These are phyloP conservation scores for Fusarium sacchari DNA, from an alignment of 2,329 filamentous ascomycete genomes.

Conservation along the genomic window DNA sequence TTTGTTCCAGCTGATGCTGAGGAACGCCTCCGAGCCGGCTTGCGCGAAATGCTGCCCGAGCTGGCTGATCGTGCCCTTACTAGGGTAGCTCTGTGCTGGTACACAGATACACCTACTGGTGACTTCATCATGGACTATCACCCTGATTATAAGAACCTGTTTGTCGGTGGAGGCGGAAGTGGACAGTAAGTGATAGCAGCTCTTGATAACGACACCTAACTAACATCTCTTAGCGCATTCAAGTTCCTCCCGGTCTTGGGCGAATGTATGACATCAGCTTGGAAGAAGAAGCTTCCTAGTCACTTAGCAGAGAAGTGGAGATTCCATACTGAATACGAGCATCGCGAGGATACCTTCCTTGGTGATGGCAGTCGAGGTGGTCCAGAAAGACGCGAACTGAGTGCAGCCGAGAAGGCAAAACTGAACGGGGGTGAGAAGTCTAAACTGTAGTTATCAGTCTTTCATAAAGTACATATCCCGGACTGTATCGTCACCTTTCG, in stretches of 20 bases:
- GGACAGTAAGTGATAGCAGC: slow-evolving; percentile 24
- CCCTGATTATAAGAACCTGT: slow-evolving; percentile 33
- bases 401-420: slow-evolving; percentile 1
- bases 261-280: slow-evolving; percentile 7
- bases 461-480: not conserved
- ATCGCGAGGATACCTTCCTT: slow-evolving; percentile 16
- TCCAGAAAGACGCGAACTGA: slow-evolving; percentile 16
- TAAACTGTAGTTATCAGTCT: not conserved
- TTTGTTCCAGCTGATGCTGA: slow-evolving; percentile 29
- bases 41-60: slow-evolving; percentile 32
- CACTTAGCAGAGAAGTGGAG: slow-evolving; percentile 27
- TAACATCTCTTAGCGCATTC: slow-evolving; percentile 19
- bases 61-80: slow-evolving; percentile 21
- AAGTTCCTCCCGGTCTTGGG: slow-evolving; percentile 35
- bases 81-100: slow-evolving; percentile 29
- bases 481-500: rapidly evolving
- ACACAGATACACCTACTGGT: slow-evolving; percentile 34
- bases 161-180: slow-evolving; percentile 30
- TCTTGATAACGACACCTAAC: rapidly evolving
- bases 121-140: slow-evolving; percentile 40
- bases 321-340: slow-evolving; percentile 24
- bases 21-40: slow-evolving; percentile 12
- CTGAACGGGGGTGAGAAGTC: not conserved
- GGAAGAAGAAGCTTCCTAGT: slow-evolving; percentile 9
- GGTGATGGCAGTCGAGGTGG: slow-evolving; percentile 35